Conservation (phyloP, 148 eudicot species). For the Drosera capensis region DNA sequence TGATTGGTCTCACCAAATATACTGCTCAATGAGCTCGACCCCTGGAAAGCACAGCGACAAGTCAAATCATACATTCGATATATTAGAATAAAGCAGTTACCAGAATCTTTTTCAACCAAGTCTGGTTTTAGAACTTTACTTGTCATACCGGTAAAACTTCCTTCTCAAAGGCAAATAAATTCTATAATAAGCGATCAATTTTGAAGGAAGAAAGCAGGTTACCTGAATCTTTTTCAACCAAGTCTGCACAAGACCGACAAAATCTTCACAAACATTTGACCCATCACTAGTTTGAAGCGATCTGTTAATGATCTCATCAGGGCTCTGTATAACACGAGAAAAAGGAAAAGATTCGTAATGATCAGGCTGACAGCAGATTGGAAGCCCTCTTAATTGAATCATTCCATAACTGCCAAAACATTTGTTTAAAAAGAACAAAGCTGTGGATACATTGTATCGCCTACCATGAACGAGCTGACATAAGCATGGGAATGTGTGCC, state of each 20-base stretch:
- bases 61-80: conserved; percentile 1
- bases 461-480: conserved; percentile 91
- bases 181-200: not conserved
- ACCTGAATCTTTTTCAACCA: conserved; percentile 93
- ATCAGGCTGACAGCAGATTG: too few relatives aligned
- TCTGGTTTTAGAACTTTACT: too few relatives aligned
- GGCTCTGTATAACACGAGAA: conserved; percentile 50
- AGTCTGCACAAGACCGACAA: conserved; percentile 58
- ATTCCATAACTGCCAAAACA: not conserved
- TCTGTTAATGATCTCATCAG: conserved; percentile 76
- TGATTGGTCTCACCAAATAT: conserved; percentile 76
- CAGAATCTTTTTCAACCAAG: too few relatives aligned
- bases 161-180: not conserved
- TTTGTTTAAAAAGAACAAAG: not conserved
- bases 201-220: not conserved
- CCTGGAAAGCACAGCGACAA: conserved; percentile 26
- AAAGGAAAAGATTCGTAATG: conserved; percentile 2
- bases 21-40: conserved; percentile 36
- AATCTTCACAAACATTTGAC: conserved; percentile 65
- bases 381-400: too few relatives aligned
- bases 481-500: conserved; percentile 99
- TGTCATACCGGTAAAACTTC: not conserved
- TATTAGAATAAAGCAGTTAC: not conserved
- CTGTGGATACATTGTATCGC: not conserved
- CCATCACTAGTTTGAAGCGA: conserved; percentile 67